A percentile compares a stretch with the other conserved stretches of the same genome.
These are phyloP conservation scores for Nicotiana tomentosiformis DNA, from an alignment of 257 asterid species.

Conservation along the genomic window DNA sequence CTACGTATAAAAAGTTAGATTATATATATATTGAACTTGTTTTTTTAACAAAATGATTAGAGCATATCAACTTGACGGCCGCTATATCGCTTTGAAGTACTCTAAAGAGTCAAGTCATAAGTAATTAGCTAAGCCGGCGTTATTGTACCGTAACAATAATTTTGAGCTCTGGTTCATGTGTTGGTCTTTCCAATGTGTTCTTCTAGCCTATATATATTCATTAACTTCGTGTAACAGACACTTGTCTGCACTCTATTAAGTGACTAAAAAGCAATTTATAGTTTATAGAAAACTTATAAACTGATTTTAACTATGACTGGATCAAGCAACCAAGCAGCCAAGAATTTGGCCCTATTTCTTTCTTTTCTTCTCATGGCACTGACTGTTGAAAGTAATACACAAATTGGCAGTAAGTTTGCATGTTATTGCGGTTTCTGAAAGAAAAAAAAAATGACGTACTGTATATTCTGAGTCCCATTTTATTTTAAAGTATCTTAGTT, in stretches of 20 bases:
- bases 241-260: neutral
- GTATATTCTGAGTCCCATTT: no score
- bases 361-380: neutral
- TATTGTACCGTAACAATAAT: neutral
- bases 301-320: neutral
- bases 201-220: neutral
- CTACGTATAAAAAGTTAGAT: no score
- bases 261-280: no score
- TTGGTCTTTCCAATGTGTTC: neutral
- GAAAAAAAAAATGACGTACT: no score
- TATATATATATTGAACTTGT: no score
- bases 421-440: no score
- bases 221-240: neutral
- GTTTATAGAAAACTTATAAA: neutral
- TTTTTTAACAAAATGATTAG: no score
- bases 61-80: no score
- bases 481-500: no score
- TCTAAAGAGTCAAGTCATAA: no score
- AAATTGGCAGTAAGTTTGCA: neutral
- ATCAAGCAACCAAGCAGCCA: neutral
- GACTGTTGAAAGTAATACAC: neutral
- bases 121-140: neutral
- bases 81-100: no score
- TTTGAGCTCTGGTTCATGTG: neutral
- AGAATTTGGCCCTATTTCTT: neutral